phyloP scores from a whole-genome alignment of 345 rosid genomes.

The Acer campestre region DNA sequence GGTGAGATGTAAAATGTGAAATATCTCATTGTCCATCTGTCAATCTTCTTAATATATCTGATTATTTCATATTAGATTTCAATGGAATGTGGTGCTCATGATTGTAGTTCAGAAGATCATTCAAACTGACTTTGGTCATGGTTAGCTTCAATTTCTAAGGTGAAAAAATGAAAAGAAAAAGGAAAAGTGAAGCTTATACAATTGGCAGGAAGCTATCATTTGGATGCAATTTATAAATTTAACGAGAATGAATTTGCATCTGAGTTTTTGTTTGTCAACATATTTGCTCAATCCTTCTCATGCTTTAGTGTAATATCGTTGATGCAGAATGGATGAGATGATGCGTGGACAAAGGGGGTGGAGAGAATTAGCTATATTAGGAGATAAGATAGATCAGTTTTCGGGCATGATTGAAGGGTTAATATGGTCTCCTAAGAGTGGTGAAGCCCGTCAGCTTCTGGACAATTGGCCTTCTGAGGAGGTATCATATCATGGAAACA shows the following conservation, averaged over 20 bases:
- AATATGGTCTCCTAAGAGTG: constrained; percentile 78
- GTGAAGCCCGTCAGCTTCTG: constrained; percentile 44
- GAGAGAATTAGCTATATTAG: constrained; percentile 80
- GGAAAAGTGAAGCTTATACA: not conserved
- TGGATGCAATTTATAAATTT: not conserved
- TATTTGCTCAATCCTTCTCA: not conserved
- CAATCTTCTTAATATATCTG: not conserved
- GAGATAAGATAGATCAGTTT: constrained; percentile 77
- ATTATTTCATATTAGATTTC: not conserved
- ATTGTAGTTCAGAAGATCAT: not conserved
- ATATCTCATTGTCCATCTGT: no score
- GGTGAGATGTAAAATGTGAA: not conserved
- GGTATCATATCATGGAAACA: constrained; percentile 32
- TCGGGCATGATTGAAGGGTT: constrained; percentile 81
- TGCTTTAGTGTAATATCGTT: constrained; percentile 10
- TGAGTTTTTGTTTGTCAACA: not conserved
- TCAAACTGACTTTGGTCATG: not conserved
- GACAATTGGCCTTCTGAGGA: constrained; percentile 66
- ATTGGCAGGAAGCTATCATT: not conserved
- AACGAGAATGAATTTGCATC: not conserved
- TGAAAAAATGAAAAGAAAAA: no score
- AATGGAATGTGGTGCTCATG: not conserved
- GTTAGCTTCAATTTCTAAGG: not conserved
- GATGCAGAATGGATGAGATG: constrained; percentile 86
- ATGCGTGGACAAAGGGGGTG: constrained; percentile 93